These are phyloP conservation scores for Mycena rebaudengoi DNA, from an alignment of 768 basidiomycete genomes.

Conservation along the genomic window DNA sequence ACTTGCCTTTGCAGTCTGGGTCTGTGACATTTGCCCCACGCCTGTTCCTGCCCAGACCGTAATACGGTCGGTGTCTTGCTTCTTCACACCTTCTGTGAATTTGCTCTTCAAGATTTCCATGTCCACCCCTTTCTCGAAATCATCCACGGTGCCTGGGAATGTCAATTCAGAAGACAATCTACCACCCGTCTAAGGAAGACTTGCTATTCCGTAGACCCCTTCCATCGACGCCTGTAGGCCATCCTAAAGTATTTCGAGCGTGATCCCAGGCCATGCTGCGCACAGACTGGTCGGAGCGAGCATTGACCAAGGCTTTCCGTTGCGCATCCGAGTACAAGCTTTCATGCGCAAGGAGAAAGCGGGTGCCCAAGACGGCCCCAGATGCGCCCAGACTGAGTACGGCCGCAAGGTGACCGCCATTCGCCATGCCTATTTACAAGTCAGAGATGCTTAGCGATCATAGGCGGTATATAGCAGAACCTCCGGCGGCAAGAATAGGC, in stretches of 20 bases:
- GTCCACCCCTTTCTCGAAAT: slow-evolving; percentile 58
- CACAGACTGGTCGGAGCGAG: slow-evolving; percentile 54
- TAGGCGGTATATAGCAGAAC: no score
- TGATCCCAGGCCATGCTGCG: slow-evolving; percentile 73
- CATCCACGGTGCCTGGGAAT: slow-evolving; percentile 61
- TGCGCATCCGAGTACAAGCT: slow-evolving; percentile 64
- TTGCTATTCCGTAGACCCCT: slow-evolving; percentile 63
- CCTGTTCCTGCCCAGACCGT: slow-evolving; percentile 77
- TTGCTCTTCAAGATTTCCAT: slow-evolving; percentile 51
- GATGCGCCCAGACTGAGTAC: slow-evolving; percentile 72
- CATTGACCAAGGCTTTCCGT: slow-evolving; percentile 59
- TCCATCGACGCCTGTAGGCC: slow-evolving; percentile 71
- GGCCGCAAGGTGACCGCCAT: slow-evolving; percentile 70
- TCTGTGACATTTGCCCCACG: slow-evolving; percentile 60
- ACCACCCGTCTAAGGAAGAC: slow-evolving; percentile 19
- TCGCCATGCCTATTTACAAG: no score
- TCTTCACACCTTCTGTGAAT: slow-evolving; percentile 54
- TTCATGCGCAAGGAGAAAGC: slow-evolving; percentile 76
- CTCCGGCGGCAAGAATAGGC: slow-evolving; percentile 78
- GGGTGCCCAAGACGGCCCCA: slow-evolving; percentile 78
- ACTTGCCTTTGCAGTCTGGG: slow-evolving; percentile 49
- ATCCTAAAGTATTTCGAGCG: slow-evolving; percentile 61
- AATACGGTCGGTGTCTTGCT: slow-evolving; percentile 57
- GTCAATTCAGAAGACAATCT: slow-evolving; percentile 38
- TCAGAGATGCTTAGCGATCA: no score